Percentiles rank a stretch among this genome's conserved stretches.
These are phyloP conservation scores for Diaporthe australafricana DNA, from an alignment of 2,329 filamentous ascomycete genomes.

Conservation along the genomic window DNA sequence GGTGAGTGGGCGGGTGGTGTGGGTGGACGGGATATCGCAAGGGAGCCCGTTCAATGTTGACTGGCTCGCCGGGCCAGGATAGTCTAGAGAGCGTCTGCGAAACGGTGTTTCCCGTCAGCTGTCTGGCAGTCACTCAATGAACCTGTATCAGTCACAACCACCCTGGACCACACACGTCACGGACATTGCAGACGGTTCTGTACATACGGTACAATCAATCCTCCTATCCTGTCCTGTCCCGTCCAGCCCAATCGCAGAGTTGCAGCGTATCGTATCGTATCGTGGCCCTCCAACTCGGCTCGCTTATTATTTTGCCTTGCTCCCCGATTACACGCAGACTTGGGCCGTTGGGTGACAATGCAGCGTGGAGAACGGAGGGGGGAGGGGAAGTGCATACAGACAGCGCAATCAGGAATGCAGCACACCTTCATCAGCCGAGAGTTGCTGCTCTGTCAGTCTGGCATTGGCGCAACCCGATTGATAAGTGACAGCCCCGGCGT, in stretches of 20 bases:
- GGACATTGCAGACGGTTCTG: slow-evolving; percentile 8
- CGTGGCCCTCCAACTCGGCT: slow-evolving; percentile 23
- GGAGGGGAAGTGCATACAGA: slow-evolving; percentile 23
- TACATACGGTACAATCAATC: neutral
- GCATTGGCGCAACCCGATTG: slow-evolving; percentile 21
- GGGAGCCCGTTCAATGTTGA: slow-evolving; percentile 30
- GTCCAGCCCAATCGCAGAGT: slow-evolving; percentile 1
- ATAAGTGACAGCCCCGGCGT: slow-evolving; percentile 14
- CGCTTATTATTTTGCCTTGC: slow-evolving; percentile 17
- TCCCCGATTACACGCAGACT: slow-evolving; percentile 24
- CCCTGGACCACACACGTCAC: neutral
- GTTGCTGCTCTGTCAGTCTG: slow-evolving; percentile 9
- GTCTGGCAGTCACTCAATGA: neutral
- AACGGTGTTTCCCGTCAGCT: slow-evolving; percentile 21
- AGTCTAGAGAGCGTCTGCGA: slow-evolving; percentile 6
- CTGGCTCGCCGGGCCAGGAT: slow-evolving; percentile 17
- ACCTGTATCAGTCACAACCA: neutral
- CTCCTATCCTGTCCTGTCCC: slow-evolving; percentile 6
- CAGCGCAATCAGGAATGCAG: slow-evolving; percentile 28
- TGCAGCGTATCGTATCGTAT: slow-evolving; percentile 20
- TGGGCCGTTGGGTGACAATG: slow-evolving; percentile 25
- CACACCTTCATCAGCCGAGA: slow-evolving; percentile 25
- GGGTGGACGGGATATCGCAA: slow-evolving; percentile 30
- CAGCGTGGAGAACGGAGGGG: slow-evolving; percentile 15
- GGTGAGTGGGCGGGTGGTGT: slow-evolving; percentile 31